These are phyloP conservation scores for Rhynchospora breviuscula DNA, from an alignment of 176 grass and related monocot genomes.

Conservation along the genomic window DNA sequence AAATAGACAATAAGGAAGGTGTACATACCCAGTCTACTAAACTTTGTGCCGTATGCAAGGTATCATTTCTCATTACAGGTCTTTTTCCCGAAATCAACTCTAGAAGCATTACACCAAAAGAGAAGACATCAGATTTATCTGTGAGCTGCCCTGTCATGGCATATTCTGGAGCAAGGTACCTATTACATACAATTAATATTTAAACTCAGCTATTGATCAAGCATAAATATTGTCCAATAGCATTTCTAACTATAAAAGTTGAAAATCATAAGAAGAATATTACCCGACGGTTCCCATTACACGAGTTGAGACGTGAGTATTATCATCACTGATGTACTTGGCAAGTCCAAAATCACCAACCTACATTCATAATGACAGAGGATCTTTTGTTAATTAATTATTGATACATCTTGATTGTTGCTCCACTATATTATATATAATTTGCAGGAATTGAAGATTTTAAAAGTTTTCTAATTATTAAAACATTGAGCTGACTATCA, in stretches of 20 bases:
- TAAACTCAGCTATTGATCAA: background rate
- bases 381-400: background rate
- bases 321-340: constrained; percentile 17
- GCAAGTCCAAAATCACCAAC: constrained; percentile 26
- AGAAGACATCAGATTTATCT: constrained; percentile 58
- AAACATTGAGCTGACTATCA: background rate
- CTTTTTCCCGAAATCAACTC: constrained; percentile 52
- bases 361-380: background rate
- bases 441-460: background rate
- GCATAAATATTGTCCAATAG: background rate
- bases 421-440: background rate
- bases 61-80: constrained; percentile 33
- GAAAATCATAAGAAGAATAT: background rate
- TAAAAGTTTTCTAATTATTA: background rate
- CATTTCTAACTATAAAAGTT: background rate
- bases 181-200: background rate
- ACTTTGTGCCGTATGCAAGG: constrained; percentile 3
- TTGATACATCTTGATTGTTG: background rate
- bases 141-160: constrained; percentile 41
- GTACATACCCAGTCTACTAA: constrained; percentile 28
- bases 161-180: constrained; percentile 68
- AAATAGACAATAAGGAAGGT: background rate
- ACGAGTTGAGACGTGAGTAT: constrained; percentile 25
- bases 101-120: constrained; percentile 56
- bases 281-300: constrained; percentile 26